phyloP scores from a whole-genome alignment of 176 grass and related monocot species.

The Tuctoria greenei region DNA sequence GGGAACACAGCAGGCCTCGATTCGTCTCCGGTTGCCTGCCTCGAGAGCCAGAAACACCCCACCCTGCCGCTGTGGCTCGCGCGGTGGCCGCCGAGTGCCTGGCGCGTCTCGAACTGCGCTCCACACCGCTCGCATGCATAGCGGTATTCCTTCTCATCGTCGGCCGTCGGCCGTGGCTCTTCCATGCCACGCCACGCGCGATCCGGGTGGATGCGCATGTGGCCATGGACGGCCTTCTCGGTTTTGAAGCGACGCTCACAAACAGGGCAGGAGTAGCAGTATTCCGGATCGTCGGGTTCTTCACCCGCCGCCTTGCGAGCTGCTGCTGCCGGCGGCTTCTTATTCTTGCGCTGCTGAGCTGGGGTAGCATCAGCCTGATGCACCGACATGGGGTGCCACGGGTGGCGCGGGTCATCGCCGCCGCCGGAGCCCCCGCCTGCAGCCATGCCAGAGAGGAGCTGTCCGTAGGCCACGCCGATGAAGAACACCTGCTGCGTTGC shows the following conservation, averaged over 20 bases:
- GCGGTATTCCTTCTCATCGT: constrained; percentile 17
- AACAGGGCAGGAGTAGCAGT: constrained; percentile 31
- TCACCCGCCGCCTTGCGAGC: neutral
- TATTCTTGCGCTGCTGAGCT: neutral
- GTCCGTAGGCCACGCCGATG: constrained; percentile 11
- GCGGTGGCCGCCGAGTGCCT: constrained; percentile 74
- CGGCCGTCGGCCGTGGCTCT: neutral
- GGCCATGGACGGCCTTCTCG: constrained; percentile 50
- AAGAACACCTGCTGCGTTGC: constrained; percentile 22
- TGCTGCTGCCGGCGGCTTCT: neutral
- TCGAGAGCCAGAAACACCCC: constrained; percentile 48
- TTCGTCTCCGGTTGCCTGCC: neutral
- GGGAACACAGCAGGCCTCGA: neutral
- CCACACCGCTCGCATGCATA: constrained; percentile 48
- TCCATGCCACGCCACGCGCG: constrained; percentile 57
- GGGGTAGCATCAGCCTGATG: constrained; percentile 22
- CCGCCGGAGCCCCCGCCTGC: constrained; percentile 12
- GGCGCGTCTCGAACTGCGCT: constrained; percentile 43
- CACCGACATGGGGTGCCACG: neutral
- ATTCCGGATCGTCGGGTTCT: neutral
- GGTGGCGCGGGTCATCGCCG: constrained; percentile 20
- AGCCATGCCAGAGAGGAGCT: neutral
- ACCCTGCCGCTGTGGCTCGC: constrained; percentile 66
- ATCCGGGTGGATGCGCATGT: constrained; percentile 58
- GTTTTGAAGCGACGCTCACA: constrained; percentile 35